Percentiles rank a stretch among this genome's conserved stretches.
phyloP scores from a whole-genome alignment of 2,329 filamentous ascomycete species.

The Paramyrothecium roridum region DNA sequence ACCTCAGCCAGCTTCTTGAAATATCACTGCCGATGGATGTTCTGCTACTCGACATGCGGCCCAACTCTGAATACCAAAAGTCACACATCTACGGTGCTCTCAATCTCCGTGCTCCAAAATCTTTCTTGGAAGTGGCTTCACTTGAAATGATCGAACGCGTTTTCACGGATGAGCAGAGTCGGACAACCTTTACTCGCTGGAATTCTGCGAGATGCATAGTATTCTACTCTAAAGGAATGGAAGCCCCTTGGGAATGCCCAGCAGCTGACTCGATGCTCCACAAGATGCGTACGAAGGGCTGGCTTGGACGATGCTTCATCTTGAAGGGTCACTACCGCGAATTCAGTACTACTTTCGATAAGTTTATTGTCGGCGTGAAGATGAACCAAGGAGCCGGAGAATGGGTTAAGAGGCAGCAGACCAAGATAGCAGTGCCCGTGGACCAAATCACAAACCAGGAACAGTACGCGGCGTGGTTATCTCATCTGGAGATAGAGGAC shows the following conservation, averaged over 20 bases:
- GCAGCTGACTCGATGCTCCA: conserved; percentile 40
- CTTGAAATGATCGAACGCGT: conserved; percentile 50
- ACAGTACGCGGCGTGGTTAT: conserved; percentile 43
- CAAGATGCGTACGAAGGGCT: conserved; percentile 44
- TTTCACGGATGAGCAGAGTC: conserved; percentile 46
- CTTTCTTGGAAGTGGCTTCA: conserved; percentile 43
- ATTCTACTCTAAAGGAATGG: conserved; percentile 49
- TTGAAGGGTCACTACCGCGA: conserved; percentile 55
- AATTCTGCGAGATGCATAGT: conserved; percentile 44
- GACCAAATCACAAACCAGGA: conserved; percentile 26
- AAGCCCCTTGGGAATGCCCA: conserved; percentile 49
- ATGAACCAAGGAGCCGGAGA: conserved; percentile 38
- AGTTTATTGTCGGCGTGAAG: conserved; percentile 42
- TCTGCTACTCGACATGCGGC: conserved; percentile 48
- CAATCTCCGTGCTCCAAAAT: conserved; percentile 47
- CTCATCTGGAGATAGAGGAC: conserved; percentile 39
- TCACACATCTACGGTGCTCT: conserved; percentile 51
- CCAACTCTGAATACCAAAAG: conserved; percentile 41
- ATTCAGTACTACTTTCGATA: conserved; percentile 50
- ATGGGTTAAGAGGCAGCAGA: conserved; percentile 28
- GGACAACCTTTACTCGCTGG: conserved; percentile 43
- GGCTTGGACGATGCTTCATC: conserved; percentile 50
- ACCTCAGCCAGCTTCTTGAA: conserved; percentile 48
- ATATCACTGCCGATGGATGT: conserved; percentile 43
- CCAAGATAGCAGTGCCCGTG: conserved; percentile 8